These are phyloP conservation scores for Isabelozyma rhagii DNA, from an alignment of 805 yeast species.

Conservation along the genomic window DNA sequence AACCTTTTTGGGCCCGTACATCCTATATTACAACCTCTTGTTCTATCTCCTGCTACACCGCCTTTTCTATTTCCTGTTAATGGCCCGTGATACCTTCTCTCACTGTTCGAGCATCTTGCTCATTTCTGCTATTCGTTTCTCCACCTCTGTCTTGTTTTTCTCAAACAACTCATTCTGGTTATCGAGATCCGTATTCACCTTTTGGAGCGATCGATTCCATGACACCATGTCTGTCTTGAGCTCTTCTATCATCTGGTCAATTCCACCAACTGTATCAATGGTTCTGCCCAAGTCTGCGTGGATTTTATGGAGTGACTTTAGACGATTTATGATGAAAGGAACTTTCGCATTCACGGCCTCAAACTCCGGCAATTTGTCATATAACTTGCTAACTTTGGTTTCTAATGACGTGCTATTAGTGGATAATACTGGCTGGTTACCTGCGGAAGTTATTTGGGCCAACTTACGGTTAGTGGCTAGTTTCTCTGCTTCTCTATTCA, in stretches of 20 bases:
- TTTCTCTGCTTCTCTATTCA: constrained; percentile 24
- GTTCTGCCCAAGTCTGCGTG: constrained; percentile 31
- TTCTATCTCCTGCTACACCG: too few relatives aligned
- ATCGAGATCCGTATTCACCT: constrained; percentile 20
- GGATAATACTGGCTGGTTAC: neutral
- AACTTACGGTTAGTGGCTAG: constrained; percentile 16
- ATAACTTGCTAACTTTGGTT: constrained; percentile 22
- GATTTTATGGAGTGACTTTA: constrained; percentile 27
- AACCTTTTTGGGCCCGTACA: too few relatives aligned
- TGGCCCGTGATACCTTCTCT: too few relatives aligned
- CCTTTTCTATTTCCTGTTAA: too few relatives aligned
- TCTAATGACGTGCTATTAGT: constrained; percentile 5
- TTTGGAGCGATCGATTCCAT: constrained; percentile 27
- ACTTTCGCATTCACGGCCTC: constrained; percentile 16
- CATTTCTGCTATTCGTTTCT: constrained; percentile 10
- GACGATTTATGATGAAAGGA: constrained; percentile 24
- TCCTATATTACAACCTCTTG: too few relatives aligned
- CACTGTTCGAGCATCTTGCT: too few relatives aligned
- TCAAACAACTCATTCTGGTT: constrained; percentile 18
- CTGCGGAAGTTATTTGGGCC: constrained; percentile 3
- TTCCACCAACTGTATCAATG: constrained; percentile 16
- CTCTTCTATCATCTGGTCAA: constrained; percentile 25
- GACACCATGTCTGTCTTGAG: constrained; percentile 21
- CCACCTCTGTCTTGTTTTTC: constrained; percentile 17
- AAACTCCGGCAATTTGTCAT: constrained; percentile 22